Evolutionary conservation across 805 yeast genomes (phyloP).

Genomic region (Babjeviella inositovora): DNA sequence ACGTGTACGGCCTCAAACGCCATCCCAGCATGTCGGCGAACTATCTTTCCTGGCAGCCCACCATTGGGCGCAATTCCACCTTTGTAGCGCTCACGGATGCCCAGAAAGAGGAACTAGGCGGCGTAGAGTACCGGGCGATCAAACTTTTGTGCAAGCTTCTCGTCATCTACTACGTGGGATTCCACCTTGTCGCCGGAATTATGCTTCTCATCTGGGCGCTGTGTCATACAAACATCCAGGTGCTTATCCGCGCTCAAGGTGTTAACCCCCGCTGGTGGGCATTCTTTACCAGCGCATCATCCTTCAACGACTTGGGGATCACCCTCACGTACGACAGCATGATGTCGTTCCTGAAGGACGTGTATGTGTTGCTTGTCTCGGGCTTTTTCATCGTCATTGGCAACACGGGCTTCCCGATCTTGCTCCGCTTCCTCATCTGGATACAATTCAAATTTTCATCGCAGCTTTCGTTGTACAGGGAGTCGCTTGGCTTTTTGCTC

Average conservation of each 20-base stretch:
- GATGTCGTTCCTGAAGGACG: constrained; percentile 44
- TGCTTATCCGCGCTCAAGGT: constrained; percentile 33
- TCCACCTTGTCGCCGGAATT: constrained; percentile 39
- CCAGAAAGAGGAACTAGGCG: constrained; percentile 92
- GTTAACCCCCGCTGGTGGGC: constrained; percentile 88
- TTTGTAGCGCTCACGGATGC: constrained; percentile 68
- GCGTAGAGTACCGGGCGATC: constrained; percentile 88
- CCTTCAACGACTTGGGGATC: constrained; percentile 76
- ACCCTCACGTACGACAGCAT: constrained; percentile 76
- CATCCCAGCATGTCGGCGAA: constrained; percentile 26
- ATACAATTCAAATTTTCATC: constrained; percentile 47
- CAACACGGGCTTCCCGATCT: constrained; percentile 86
- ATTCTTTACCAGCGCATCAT: constrained; percentile 62
- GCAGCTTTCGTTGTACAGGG: constrained; percentile 46
- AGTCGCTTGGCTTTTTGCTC: constrained; percentile 69
- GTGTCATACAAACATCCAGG: no score
- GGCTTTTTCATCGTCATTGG: constrained; percentile 76
- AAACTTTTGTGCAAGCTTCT: constrained; percentile 59
- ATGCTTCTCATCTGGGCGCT: constrained; percentile 43
- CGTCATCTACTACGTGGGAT: constrained; percentile 56
- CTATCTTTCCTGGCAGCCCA: constrained; percentile 82
- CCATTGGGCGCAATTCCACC: constrained; percentile 85
- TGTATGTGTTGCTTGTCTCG: constrained; percentile 46
- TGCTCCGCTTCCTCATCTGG: constrained; percentile 77
- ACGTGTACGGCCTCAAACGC: constrained; percentile 7